phyloP scores from a whole-genome alignment of 768 basidiomycete species.

The Paxillus ammoniavirescens region DNA sequence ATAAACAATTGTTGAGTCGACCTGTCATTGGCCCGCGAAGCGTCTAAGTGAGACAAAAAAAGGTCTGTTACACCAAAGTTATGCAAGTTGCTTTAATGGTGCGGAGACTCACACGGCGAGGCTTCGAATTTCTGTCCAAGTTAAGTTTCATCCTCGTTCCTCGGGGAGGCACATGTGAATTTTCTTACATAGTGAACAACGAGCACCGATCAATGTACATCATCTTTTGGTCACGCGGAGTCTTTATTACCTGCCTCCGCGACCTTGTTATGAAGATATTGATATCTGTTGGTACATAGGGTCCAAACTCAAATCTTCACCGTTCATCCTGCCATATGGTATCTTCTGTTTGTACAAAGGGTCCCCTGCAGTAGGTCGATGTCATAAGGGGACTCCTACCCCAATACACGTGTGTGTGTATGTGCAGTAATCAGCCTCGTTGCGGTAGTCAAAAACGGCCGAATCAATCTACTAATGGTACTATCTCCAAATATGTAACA shows the following conservation, averaged over 20 bases:
- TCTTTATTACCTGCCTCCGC: too few species aligned
- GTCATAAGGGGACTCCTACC: neutral
- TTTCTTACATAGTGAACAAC: neutral
- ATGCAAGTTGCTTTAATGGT: too few species aligned
- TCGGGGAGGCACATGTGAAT: neutral
- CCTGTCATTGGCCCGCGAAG: too few species aligned
- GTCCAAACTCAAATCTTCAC: slow-evolving; percentile 3
- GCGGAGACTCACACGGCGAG: too few species aligned
- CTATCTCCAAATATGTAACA: neutral
- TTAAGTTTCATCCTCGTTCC: neutral
- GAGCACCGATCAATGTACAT: neutral
- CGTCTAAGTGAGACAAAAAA: too few species aligned
- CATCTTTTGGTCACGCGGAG: neutral
- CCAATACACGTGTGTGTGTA: slow-evolving; percentile 9
- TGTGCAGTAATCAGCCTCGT: slow-evolving; percentile 8
- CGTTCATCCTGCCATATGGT: neutral
- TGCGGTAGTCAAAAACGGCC: slow-evolving; percentile 2
- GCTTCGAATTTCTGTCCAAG: neutral
- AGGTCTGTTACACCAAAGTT: too few species aligned
- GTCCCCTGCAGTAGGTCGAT: neutral
- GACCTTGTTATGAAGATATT: neutral
- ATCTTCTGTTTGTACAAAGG: neutral
- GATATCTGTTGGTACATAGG: neutral
- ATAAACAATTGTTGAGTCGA: too few species aligned
- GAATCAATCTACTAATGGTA: neutral